Base-by-base conservation (phyloP, 1,284 basidiomycete species). In the Xerocomus amazonicus region DNA sequence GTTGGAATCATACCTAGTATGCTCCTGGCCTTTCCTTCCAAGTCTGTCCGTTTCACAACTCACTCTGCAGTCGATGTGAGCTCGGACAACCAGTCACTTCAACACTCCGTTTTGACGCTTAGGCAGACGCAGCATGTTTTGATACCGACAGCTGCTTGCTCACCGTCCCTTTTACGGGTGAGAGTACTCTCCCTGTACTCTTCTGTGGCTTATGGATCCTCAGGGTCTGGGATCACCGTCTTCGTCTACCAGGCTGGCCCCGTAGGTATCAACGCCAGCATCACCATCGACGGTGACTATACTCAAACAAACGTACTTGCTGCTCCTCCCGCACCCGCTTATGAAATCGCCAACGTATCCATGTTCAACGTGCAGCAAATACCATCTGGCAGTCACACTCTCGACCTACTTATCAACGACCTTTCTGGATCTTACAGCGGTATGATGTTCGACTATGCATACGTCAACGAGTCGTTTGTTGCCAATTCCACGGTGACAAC, bases 381-480 rank as follows among this genome's bases (percentile, higher is more conserved):
- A 35, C 19, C 23, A 8, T 51, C 56, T 13, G 58, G 56, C 6
- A 14, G 40, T 37, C 60, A 60, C 19, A 42, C 51, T 2, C 47
- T 59, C 9, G 31, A 9, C 4, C 32, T 62, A 26, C 47, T 53
- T 19, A 35, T 61, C 39, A 56, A 56, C 5, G 49, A 61, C 23
- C 47, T 56, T 17, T 44, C 33, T 12, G 59, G 60, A 14, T 55
- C 53, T 0, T 61, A 53, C 31, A 61, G 51, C 6, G 48, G 52
- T 5, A 59, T 59, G 60, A 65, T 61, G 61, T 59, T 65, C 5
- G 61, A 63, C 43, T 59, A 61, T 42, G 59, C 52, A 27, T 51
- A 50, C 27, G 35, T 63, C 41, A 63, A 61, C 14, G 56, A 61
- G 42, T 57, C 53, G 0, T 3, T 53, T 2, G 60, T 59, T 23